A percentile compares a stretch with the other conserved stretches of the same genome.
phyloP scores from a whole-genome alignment of 371 early-diverging fungal genomes.

The Mortierella sp. region DNA sequence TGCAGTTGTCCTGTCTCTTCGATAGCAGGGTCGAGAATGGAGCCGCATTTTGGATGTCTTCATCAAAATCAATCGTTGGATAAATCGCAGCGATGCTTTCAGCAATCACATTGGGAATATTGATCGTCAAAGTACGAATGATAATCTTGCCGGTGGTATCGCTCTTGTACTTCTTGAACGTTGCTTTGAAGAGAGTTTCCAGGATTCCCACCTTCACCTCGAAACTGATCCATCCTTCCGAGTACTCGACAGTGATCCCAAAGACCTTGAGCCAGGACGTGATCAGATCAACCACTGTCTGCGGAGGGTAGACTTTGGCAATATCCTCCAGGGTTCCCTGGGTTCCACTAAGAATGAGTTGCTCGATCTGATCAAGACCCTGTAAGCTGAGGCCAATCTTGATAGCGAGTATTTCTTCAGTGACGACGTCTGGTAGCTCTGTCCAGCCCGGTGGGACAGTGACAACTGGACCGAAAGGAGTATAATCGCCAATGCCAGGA shows the following conservation, averaged over 20 bases:
- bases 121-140: slow-evolving; percentile 6
- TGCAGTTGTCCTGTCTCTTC: neutral
- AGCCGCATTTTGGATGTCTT: neutral
- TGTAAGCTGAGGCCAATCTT: slow-evolving; percentile 4
- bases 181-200: slow-evolving; percentile 3
- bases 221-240: slow-evolving; percentile 6
- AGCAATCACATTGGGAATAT: slow-evolving; percentile 1
- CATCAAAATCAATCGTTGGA: slow-evolving; percentile 4
- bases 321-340: too few species aligned
- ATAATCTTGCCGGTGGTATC: neutral
- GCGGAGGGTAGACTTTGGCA: slow-evolving; percentile 6
- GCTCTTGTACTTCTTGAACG: slow-evolving; percentile 3
- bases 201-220: slow-evolving; percentile 4
- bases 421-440: neutral
- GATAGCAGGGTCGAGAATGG: neutral
- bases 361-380: slow-evolving; percentile 7
- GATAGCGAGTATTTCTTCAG: neutral
- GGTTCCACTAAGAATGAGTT: too few species aligned
- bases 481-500: too few species aligned
- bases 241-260: neutral
- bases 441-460: slow-evolving; percentile 13
- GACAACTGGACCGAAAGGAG: too few species aligned
- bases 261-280: slow-evolving; percentile 12
- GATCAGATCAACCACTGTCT: slow-evolving; percentile 3
- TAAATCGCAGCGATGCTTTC: slow-evolving; percentile 2